These are phyloP conservation scores for Glycine latifolia DNA, from an alignment of 306 rosid species.

Conservation along the genomic window DNA sequence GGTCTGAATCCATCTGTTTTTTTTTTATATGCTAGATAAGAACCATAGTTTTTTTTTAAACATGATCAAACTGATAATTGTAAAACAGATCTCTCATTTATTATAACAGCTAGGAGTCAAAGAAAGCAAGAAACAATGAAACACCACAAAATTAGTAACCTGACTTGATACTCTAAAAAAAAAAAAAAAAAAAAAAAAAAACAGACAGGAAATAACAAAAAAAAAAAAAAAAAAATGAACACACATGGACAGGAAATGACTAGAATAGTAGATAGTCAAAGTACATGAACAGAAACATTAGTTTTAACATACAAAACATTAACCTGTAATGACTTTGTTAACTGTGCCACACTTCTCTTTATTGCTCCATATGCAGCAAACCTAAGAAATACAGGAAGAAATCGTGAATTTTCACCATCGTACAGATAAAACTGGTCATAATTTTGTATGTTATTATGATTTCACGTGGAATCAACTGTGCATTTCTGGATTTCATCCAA, in stretches of 20 bases:
- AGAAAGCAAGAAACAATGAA: too few relatives aligned
- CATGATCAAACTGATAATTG: too few relatives aligned
- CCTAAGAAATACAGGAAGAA: slow-evolving; percentile 53
- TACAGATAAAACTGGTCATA: background rate
- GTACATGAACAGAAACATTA: slow-evolving; percentile 13
- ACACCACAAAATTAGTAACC: too few relatives aligned
- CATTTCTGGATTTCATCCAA: slow-evolving; percentile 43
- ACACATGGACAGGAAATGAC: background rate
- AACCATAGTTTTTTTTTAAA: too few relatives aligned
- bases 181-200: too few relatives aligned
- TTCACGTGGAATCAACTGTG: background rate
- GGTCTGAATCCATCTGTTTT: too few relatives aligned
- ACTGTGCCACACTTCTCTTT: slow-evolving; percentile 95
- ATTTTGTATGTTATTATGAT: background rate
- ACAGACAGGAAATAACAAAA: too few relatives aligned
- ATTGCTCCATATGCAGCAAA: slow-evolving; percentile 99
- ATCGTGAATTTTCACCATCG: slow-evolving; percentile 27
- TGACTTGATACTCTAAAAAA: too few relatives aligned
- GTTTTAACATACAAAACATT: slow-evolving; percentile 34
- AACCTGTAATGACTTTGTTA: slow-evolving; percentile 95
- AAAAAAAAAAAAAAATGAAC: too few relatives aligned
- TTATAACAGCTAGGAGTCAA: too few relatives aligned
- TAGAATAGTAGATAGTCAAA: background rate
- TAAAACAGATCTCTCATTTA: too few relatives aligned
- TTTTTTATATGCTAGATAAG: too few relatives aligned